Base-by-base conservation (phyloP, 495 filamentous ascomycete genomes). In the Usnea hakonensis region DNA sequence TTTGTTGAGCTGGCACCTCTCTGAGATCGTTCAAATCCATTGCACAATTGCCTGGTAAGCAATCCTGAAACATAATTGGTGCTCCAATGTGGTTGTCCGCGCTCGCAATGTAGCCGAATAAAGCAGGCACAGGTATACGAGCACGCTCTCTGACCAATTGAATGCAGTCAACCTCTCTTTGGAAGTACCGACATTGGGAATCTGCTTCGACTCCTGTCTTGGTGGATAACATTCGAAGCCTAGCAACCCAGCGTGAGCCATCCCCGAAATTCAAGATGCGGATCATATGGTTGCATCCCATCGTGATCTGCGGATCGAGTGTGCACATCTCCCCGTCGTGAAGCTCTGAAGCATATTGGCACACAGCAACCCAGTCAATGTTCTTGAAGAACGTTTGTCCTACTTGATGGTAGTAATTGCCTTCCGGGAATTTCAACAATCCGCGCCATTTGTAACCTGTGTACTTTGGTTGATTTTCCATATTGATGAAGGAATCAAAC, bases 51-150 rank as follows among this genome's bases (percentile, higher is more conserved):
- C 56, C 56, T 1, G 14, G 13, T 2, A 58, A 11, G 7, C 56
- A 58, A n/a, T 58, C 56, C 37, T 44, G 33, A 14, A 58, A 37
- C 28, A 58, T 44, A 40, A 58, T 44, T 5, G 56, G 38, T 8
- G 56, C 56, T 13, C 56, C 40, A 7, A 58, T 11, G 0, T 13
- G 17, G 19, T 46, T 35, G 0, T 33, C 13, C 19, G 13, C 4
- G 17, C 26, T 46, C 8, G 30, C 56, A 3, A 13, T 13, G 17
- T 46, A 46, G 5, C 37, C 40, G 9, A n/a, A 58, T 7, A 58
- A 16, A 21, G 2, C 13, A 44, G 40, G 56, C 4, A 58, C 26
- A 33, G 40, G 56, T 7, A 58, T 23, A 43, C 7, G 30, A 14
- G 56, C 35, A 0, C 38, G 40, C 28, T 43, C 56, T 36, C n/a